Base-by-base conservation (phyloP, 176 grass and related monocot genomes). In the Phoenix roebelenii region DNA sequence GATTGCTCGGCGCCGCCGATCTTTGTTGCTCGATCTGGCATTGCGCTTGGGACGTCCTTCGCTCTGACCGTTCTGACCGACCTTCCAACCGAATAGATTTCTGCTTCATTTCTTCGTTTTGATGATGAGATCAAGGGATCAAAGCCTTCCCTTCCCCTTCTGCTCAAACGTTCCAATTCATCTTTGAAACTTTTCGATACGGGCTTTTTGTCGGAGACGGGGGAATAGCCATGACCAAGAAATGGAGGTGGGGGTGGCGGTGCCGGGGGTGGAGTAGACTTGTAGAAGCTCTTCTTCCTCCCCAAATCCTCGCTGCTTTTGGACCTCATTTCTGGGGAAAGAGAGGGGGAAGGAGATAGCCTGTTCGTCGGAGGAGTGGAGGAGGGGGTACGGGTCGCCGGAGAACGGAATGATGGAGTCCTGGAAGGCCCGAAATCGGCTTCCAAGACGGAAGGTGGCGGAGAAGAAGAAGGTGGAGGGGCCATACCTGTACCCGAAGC, bases 201-300 rank as follows among this genome's bases (percentile, higher is more conserved):
- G 12, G 19, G 18, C 59, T 83, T 86, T 73, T 73, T 72, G 25
- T 92, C 73, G 10, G 79, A 17, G 24, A 49, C 10, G n/a, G 55
- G 76, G 50, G 79, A 59, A 59, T 86, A 83, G 0, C 67, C 59
- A 52, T 89, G 85, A 30, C 72, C 76, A 0, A 79, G 59, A 77
- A 91, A 90, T 28, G 72, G 83, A 3, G 84, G 87, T 0, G 93
- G 87, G 0, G 87, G 91, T 16, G 92, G 93, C 1, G 87, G 87
- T 2, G 93, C 75, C 0, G 57, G 57, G 3, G 80, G 72, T 23
- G 60, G 67, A 50, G 52, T 73, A 0, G 68, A 61, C 73, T 70
- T 89, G 76, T 83, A 74, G 58, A 66, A 58, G 66, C 19, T 78
- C 55, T 79, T 85, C 35, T 73, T 32, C 35, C 80, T 80, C 61